Base-by-base conservation (phyloP, 805 yeast species). In the Candida sanyiensis region DNA sequence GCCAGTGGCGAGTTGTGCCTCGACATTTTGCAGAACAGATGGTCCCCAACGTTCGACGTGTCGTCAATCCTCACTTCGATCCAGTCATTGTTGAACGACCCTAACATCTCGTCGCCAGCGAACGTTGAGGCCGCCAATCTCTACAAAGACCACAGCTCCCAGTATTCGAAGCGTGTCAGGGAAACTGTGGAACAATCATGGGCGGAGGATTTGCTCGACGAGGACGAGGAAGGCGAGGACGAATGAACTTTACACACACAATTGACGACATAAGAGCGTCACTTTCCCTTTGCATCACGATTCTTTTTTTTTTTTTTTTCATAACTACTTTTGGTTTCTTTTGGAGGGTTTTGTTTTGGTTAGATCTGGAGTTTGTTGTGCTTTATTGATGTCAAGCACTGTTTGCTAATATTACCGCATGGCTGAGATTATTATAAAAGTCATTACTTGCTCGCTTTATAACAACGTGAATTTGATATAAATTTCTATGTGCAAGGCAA, bases 11-110 rank as follows among this genome's bases (percentile, higher is more conserved):
- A 93, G 56, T 75, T 93, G 46, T 93, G 98, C 66, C 72, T 93
- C 47, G 98, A 93, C 64, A 93, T 93, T 49, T 68, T 93, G 49
- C 98, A 93, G 59, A 93, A 90, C 66, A 73, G 97, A 58, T 93
- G 98, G 98, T 83, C 95, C 19, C 98, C 98, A 10, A 93, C 98
- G 1, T 93, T 90, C 58, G 98, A 93, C 57, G 98, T 93, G 27
- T 88, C 96, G 9, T 87, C 96, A 10, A 90, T 93, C 40, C 70
- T 93, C 51, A 93, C 98, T 1, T 85, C 96, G 20, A 80, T 93
- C 42, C 98, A 93, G 60, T 80, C 89, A 40, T 71, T 93, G 46
- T 69, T 93, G 51, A 93, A 93, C 62, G 98, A 93, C 59, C 98
- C 98, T 13, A 93, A 93, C 59, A 94, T 89, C 34, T 80, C 89